Percentiles rank a stretch among this genome's conserved stretches.
These are phyloP conservation scores for Fusarium nygamai DNA, from an alignment of 2,329 filamentous ascomycete genomes.

Conservation along the genomic window DNA sequence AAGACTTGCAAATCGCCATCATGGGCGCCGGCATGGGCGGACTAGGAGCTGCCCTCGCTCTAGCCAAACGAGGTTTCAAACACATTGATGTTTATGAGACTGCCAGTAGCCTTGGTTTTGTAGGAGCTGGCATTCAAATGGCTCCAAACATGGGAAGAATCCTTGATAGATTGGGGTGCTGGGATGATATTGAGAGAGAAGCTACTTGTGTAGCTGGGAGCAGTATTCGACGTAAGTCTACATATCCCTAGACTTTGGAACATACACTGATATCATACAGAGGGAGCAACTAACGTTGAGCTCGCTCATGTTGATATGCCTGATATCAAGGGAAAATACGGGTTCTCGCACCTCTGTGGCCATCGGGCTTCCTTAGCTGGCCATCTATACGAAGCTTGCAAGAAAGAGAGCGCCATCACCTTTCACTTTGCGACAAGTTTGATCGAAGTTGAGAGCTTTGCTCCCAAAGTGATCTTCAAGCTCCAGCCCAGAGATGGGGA, in stretches of 20 bases:
- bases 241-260: not conserved
- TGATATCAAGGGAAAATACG: slow-evolving; percentile 74
- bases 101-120: slow-evolving; percentile 48
- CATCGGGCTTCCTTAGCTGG: slow-evolving; percentile 78
- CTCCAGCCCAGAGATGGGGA: slow-evolving; percentile 33
- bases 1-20: slow-evolving; percentile 38
- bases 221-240: slow-evolving; percentile 43
- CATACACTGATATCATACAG: slow-evolving; percentile 44
- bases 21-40: slow-evolving; percentile 52
- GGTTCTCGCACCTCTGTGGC: slow-evolving; percentile 81
- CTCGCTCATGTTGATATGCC: slow-evolving; percentile 76
- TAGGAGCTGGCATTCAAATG: slow-evolving; percentile 86
- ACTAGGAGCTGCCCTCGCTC: slow-evolving; percentile 51
- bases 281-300: slow-evolving; percentile 76
- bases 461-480: slow-evolving; percentile 35
- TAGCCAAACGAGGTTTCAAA: slow-evolving; percentile 45
- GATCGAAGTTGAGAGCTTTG: slow-evolving; percentile 36
- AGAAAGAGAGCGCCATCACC: slow-evolving; percentile 67
- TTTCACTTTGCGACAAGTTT: slow-evolving; percentile 68
- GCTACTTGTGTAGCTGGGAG: slow-evolving; percentile 41
- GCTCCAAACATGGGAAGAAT: slow-evolving; percentile 85
- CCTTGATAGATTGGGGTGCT: slow-evolving; percentile 76
- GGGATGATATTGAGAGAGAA: slow-evolving; percentile 66
- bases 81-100: slow-evolving; percentile 44
- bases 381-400: slow-evolving; percentile 75